Base-by-base conservation (phyloP, 768 basidiomycete species). In the Sarcodon aspratus region DNA sequence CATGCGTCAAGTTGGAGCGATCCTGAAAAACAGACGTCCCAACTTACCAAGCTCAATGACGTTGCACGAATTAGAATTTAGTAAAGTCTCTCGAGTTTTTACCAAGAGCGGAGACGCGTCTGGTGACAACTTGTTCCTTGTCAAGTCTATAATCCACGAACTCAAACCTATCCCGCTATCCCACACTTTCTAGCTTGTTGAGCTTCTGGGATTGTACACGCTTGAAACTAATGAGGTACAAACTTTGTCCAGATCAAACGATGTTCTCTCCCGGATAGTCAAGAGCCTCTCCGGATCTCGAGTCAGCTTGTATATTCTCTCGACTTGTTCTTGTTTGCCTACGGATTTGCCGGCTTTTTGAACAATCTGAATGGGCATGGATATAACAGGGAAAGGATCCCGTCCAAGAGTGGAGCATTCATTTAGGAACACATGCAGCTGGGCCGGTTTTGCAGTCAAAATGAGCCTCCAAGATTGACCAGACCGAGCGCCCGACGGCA, bases 171-270 rank as follows among this genome's bases (percentile, higher is more conserved):
- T 73, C 2, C 93, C 93, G 38, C 91, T 93, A 61, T 95, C 92
- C 93, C 93, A 96, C 48, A 95, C 76, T 90, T 95, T 95, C 93
- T 95, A 67, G 33, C 57, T 21, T 21, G 27, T 35, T 36, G 9
- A 44, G 43, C 1, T 32, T 15, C 43, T 48, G 21, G 21, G 21
- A 27, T 38, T 7, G 35, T 40, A 51, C 72, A 17, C 2, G 17
- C 40, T 8, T 15, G 40, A 38, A 15, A 9, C 40, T 17, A 42
- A 11, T 13, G 27, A 42, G 9, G 13, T 9, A 17, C 40, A 13
- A 59, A 89, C 93, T 79, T 96, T 95, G 70, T 96, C 93, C 4
- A 95, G 70, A 59, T 94, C 93, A 60, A 90, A 95, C 2, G 86
- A 86, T 0, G 86, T 92, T 58, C 88, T 83, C 58, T 96, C 93